Percentiles rank a stretch among this genome's conserved stretches.
phyloP scores from a whole-genome alignment of 2,329 filamentous ascomycete genomes.

The Hypocrella siamensis region DNA sequence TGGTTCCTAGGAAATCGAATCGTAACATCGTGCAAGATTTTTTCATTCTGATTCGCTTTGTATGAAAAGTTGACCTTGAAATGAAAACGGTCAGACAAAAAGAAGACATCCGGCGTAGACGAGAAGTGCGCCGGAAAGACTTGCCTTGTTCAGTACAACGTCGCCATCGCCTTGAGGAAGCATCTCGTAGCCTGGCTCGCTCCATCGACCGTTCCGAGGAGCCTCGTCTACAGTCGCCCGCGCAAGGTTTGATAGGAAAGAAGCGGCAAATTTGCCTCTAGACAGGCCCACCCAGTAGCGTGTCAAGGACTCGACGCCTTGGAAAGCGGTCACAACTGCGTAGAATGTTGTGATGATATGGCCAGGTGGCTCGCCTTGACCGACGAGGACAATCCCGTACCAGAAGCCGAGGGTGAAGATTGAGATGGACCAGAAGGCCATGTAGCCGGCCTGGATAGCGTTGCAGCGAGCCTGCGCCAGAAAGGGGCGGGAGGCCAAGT shows the following conservation, averaged over 20 bases:
- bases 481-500: conserved; percentile 46
- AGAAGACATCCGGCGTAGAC: not conserved
- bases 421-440: conserved; percentile 57
- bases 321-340: conserved; percentile 59
- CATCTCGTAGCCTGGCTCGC: conserved; percentile 2
- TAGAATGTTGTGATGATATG: conserved; percentile 76
- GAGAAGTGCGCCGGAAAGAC: too few species aligned
- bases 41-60: conserved; percentile 47
- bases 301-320: conserved; percentile 57
- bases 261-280: conserved; percentile 63
- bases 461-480: conserved; percentile 51
- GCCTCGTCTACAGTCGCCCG: not conserved
- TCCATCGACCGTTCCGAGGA: not conserved
- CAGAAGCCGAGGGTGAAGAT: conserved; percentile 87
- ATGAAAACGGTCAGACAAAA: not conserved
- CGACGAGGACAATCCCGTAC: conserved; percentile 62
- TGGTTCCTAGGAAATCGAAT: conserved; percentile 59
- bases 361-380: conserved; percentile 42
- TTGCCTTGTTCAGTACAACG: conserved; percentile 53
- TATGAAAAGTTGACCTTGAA: conserved; percentile 67
- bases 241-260: conserved; percentile 37
- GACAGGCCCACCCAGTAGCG: conserved; percentile 64
- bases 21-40: conserved; percentile 43
- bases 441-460: conserved; percentile 55
- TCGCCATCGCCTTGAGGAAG: conserved; percentile 42